These are phyloP conservation scores for Xylaria sp. DNA, from an alignment of 2,329 filamentous ascomycete species.

Conservation along the genomic window DNA sequence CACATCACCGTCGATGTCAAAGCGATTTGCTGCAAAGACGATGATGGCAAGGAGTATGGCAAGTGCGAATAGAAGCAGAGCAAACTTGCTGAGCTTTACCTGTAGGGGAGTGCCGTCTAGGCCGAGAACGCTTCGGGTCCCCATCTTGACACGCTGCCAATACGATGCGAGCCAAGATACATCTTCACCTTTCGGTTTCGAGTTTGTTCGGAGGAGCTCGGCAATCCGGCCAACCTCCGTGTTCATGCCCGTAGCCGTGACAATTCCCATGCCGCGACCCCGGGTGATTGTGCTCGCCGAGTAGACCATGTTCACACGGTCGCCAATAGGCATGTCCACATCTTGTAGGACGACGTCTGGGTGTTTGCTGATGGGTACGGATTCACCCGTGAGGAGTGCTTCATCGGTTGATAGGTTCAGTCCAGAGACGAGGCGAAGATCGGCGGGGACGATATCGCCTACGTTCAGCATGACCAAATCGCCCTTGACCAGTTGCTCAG, in stretches of 20 bases:
- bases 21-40: conserved; percentile 65
- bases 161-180: conserved; percentile 50
- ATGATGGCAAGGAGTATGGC: conserved; percentile 67
- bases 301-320: conserved; percentile 73
- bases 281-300: conserved; percentile 75
- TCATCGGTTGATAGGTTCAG: conserved; percentile 81
- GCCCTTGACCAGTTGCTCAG: conserved; percentile 66
- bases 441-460: conserved; percentile 73
- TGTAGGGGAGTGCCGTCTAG: conserved; percentile 82
- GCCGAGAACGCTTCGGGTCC: conserved; percentile 61
- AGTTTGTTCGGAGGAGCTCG: conserved; percentile 66
- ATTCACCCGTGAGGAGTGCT: conserved; percentile 76
- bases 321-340: conserved; percentile 65
- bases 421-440: conserved; percentile 67
- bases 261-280: conserved; percentile 71
- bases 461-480: conserved; percentile 67
- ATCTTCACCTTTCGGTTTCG: conserved; percentile 56
- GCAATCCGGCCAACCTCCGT: conserved; percentile 80
- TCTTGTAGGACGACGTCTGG: conserved; percentile 61
- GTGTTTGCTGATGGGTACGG: conserved; percentile 70
- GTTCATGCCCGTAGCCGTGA: conserved; percentile 72
- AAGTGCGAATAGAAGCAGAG: conserved; percentile 77
- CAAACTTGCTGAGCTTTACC: conserved; percentile 83
- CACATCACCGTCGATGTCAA: conserved; percentile 60
- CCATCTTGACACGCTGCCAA: conserved; percentile 50